A percentile compares a stretch with the other conserved stretches of the same genome.
phyloP scores from a whole-genome alignment of 2,329 filamentous ascomycete species.

The Metarhizium rileyi region DNA sequence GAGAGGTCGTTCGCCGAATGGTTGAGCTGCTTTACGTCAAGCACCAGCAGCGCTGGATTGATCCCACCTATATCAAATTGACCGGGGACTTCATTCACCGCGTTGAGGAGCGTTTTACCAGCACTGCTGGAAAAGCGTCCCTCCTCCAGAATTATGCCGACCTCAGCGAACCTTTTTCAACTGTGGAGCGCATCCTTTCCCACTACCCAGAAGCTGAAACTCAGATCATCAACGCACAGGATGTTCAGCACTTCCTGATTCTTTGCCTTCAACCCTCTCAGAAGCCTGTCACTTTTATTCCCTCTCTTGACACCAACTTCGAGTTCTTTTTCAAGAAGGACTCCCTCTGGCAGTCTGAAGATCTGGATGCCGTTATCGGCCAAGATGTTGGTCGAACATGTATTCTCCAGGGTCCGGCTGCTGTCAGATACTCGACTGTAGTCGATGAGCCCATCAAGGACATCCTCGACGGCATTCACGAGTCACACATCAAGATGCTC shows the following conservation, averaged over 20 bases:
- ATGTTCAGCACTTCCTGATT: slow-evolving; percentile 92
- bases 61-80: slow-evolving; percentile 69
- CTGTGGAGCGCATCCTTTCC: slow-evolving; percentile 68
- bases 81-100: slow-evolving; percentile 95
- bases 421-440: slow-evolving; percentile 79
- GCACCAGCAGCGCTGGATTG: slow-evolving; percentile 87
- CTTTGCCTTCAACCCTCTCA: slow-evolving; percentile 86
- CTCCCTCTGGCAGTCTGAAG: slow-evolving; percentile 97
- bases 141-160: slow-evolving; percentile 85
- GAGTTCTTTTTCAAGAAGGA: slow-evolving; percentile 99
- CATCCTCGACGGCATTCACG: slow-evolving; percentile 84
- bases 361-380: slow-evolving; percentile 87
- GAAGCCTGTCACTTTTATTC: slow-evolving; percentile 95
- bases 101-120: slow-evolving; percentile 90
- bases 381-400: slow-evolving; percentile 95
- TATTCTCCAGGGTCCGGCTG: slow-evolving; percentile 90
- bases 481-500: slow-evolving; percentile 73
- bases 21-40: slow-evolving; percentile 87
- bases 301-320: slow-evolving; percentile 90
- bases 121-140: slow-evolving; percentile 60
- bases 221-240: slow-evolving; percentile 95
- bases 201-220: slow-evolving; percentile 78
- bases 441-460: slow-evolving; percentile 92
- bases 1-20: slow-evolving; percentile 76
- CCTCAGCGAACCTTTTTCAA: slow-evolving; percentile 69